Base-by-base conservation (phyloP, 441 rosid species). In the Populus trichocarpa region DNA sequence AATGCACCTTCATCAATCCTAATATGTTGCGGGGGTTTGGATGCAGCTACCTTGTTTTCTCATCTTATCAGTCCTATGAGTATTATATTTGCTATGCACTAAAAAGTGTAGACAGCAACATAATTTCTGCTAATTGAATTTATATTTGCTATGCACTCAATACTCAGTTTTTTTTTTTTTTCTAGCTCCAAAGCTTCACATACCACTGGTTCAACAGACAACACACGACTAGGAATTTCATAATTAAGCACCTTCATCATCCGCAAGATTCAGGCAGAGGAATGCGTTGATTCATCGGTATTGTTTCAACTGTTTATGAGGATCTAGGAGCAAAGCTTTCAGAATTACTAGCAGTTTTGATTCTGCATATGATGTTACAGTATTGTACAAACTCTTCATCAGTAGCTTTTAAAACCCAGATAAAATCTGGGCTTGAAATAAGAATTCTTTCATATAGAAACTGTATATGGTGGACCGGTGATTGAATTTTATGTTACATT, bases 151-250 rank as follows among this genome's bases (percentile, higher is more conserved):
- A n/a, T n/a, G n/a, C 18, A 18, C 26, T 59, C 35, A 32, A 12
- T 22, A 71, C 9, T 67, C n/a, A 20, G 59, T 6, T n/a, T n/a
- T n/a, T 3, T 64, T 73, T 13, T 7, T 23, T 61, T 70, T 80
- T 87, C 57, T 88, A 94, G 94, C 94, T 71, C 93, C 94, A 50
- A 91, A 89, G 79, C 90, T 93, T 81, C 93, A 89, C 79, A 89
- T 93, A 42, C 88, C 93, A 35, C 77, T 89, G 69, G 81, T 81
- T 80, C 81, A 78, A 33, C 85, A 80, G 83, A 22, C 81, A 72
- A 77, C 71, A 40, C 38, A 76, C 40, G 79, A 23, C 36, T 64
- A 64, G 23, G 32, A n/a, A 10, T 20, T 4, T 6, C 28, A 26
- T 18, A 4, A 12, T 23, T n/a, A 61, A 67, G 53, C n/a, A 53